Evolutionary conservation across 2,329 filamentous ascomycete species (phyloP), one percentile per base, ranked within the genome.

Genomic region (Aspergillus arachidicola): DNA sequence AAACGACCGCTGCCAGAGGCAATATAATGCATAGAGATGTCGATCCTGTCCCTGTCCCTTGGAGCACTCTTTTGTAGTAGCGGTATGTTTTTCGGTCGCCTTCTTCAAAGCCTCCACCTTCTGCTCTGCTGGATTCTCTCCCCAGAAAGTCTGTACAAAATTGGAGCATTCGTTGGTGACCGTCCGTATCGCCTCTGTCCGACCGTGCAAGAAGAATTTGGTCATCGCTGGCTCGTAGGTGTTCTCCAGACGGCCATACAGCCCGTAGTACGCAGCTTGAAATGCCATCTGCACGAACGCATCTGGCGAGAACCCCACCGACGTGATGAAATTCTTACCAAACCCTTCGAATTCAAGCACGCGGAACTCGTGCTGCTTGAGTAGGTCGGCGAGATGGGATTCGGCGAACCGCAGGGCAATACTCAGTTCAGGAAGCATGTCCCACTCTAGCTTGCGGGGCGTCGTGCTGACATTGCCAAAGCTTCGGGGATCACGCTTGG

Each of bases 211-310:
- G 80, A 88, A 99, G 63, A 91, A 83, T 78, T 99, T 99, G 58
- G 95, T 99, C 95, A 99, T 98, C 48, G 95, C 94, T 9, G 95
- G 95, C 78, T 99, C 95, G 76, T 99, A 99, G 0, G 94, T 95
- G 75, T 93, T 96, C 78, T 98, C 95, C 1, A 97, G 88, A 5
- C 93, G 89, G 3, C 95, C 95, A 71, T 98, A 99, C 9, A 99
- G 85, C 2, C 95, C 95, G 73, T 97, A 99, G 82, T 99, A 98
- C 1, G 95, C 94, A 5, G 94, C 94, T 78, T 99, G 95, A 81
- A 97, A 97, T 0, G 95, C 95, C 94, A 99, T 98, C 78, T 99
- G 95, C 23, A 99, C 92, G 75, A 97, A 99, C 0, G 95, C 95
- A 76, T 98, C 95, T 0, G 95, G 94, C 0, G 94, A 98, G 79